Percentiles rank a stretch among this genome's conserved stretches.
Conservation (phyloP, 441 rosid genomes). For the Heliophila coronopifolia region DNA sequence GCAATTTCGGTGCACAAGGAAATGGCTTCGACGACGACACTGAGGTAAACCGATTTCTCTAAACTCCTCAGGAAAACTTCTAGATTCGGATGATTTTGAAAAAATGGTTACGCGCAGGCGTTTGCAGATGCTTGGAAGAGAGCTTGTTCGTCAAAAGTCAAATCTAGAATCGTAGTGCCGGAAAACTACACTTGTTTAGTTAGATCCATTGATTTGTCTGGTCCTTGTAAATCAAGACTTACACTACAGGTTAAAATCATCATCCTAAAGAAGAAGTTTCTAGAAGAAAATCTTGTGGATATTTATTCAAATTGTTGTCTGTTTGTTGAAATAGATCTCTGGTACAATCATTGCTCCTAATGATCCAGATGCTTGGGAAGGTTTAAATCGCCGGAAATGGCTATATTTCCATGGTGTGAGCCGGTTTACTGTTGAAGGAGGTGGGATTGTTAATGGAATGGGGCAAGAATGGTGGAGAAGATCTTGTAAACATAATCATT, state of each 20-base stretch:
- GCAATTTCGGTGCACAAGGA: slow-evolving; percentile 65
- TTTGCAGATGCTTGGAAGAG: slow-evolving; percentile 56
- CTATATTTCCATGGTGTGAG: slow-evolving; percentile 63
- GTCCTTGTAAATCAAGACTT: slow-evolving; percentile 77
- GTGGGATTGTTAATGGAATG: slow-evolving; percentile 73
- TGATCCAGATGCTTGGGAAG: slow-evolving; percentile 69
- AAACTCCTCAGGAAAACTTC: background rate
- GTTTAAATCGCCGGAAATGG: slow-evolving; percentile 71
- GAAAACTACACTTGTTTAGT: slow-evolving; percentile 46
- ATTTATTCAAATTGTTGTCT: background rate
- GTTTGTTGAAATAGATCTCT: slow-evolving; percentile 40
- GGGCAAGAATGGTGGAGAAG: slow-evolving; percentile 78
- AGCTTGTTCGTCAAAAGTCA: slow-evolving; percentile 59
- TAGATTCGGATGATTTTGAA: slow-evolving; percentile 15
- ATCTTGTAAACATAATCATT: slow-evolving; percentile 65
- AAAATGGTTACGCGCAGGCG: slow-evolving; percentile 38
- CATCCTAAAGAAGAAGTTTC: too few species aligned
- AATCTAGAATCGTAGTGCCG: slow-evolving; percentile 52
- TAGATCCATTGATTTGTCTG: slow-evolving; percentile 56
- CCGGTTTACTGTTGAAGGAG: slow-evolving; percentile 70
- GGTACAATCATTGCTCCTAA: slow-evolving; percentile 72
- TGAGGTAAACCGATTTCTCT: slow-evolving; percentile 28
- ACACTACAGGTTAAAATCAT: slow-evolving; percentile 47
- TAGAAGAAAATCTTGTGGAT: background rate
- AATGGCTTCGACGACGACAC: slow-evolving; percentile 71